Base-by-base conservation (phyloP, 345 rosid genomes). In the Populus pruinosa region DNA sequence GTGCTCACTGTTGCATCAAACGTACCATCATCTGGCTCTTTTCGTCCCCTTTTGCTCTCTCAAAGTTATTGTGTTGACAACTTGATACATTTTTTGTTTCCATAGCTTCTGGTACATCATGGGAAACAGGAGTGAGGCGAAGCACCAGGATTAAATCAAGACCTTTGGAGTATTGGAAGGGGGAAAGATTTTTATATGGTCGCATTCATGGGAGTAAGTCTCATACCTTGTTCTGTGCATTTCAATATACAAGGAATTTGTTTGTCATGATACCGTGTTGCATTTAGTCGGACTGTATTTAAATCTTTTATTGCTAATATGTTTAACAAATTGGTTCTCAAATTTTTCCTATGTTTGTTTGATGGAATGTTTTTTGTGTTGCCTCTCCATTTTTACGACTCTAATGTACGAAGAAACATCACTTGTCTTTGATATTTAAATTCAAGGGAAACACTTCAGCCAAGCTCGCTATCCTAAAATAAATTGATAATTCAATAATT, bases 91-190 rank as follows among this genome's bases (percentile, higher is more conserved):
- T 27, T 41, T 27, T 25, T 8, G 27, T 65, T 47, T 49, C 35
- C 25, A 20, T 76, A 93, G 98, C 43, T 76, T 86, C 83, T 81
- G 99, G 98, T 78, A 87, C 93, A 39, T 70, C 85, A n/a, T 87
- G 86, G 86, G 83, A 82, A 77, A 66, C 78, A 65, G 97, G 97
- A 33, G 76, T 89, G 35, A 87, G 99, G 80, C 77, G 91, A 79
- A 96, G 99, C 87, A 93, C 98, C 49, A 87, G 99, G 85, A 90
- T 93, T 66, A 90, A 74, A 71, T 90, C 99, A 50, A 90, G 96
- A 86, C 98, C 98, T 76, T 88, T 96, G 70, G 96, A 92, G 83
- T 92, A 81, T 78, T 96, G 99, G 99, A 96, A 81, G 83, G 99
- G 98, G n/a, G 99, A 96, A 82, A 85, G 92, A 77, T 93, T 93